phyloP scores from a whole-genome alignment of 2,329 filamentous ascomycete species.

The Zalaria obscura region DNA sequence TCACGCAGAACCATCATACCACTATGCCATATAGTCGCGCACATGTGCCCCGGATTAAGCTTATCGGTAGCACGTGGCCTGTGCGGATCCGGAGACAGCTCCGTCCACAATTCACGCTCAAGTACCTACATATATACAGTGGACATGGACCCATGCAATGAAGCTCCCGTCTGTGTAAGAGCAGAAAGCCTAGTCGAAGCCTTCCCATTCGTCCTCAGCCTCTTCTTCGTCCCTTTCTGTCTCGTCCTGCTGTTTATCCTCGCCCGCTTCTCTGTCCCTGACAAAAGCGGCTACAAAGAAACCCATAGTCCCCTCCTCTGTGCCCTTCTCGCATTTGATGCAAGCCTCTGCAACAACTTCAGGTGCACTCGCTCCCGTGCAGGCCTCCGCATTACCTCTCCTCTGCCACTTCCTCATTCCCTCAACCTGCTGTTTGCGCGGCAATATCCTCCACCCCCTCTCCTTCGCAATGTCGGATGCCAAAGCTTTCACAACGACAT shows the following conservation, averaged over 20 bases:
- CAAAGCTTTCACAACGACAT: conserved; percentile 62
- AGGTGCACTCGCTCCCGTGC: conserved; percentile 19
- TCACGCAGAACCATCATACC: no score
- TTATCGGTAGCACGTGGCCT: no score
- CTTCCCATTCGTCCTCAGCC: conserved; percentile 24
- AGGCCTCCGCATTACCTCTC: conserved; percentile 23
- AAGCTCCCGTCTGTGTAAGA: no score
- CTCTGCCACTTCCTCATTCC: conserved; percentile 67
- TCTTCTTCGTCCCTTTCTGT: not conserved
- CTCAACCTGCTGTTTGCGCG: conserved; percentile 55
- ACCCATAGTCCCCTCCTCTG: conserved; percentile 56
- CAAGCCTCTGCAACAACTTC: conserved; percentile 9
- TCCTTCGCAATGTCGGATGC: conserved; percentile 49
- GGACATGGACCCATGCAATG: no score
- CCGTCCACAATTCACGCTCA: no score
- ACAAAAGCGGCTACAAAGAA: conserved; percentile 92
- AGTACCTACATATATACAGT: no score
- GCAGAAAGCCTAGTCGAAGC: conserved; percentile 22
- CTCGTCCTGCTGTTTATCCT: not conserved
- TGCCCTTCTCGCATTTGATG: conserved; percentile 15
- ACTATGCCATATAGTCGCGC: no score
- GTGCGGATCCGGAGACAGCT: no score
- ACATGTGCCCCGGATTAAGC: no score
- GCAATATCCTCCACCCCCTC: conserved; percentile 65
- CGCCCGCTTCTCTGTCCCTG: conserved; percentile 30